phyloP scores from a whole-genome alignment of 768 basidiomycete species.

The Phaeolepiota aurea region DNA sequence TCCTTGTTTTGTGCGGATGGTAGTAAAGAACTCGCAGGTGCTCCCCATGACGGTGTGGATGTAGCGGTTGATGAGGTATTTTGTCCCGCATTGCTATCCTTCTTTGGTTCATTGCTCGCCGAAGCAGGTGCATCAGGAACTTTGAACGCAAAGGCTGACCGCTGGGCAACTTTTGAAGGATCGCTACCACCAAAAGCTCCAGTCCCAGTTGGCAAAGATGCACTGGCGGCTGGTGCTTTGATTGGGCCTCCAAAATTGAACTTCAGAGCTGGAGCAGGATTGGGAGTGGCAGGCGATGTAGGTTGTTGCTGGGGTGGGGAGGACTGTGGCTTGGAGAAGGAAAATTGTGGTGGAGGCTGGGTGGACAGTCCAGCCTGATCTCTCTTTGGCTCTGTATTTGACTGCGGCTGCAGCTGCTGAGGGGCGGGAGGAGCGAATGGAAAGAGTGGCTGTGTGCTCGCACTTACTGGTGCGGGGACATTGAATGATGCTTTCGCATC shows the following conservation, averaged over 20 bases:
- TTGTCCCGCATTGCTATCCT: too few species aligned
- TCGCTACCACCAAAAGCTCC: neutral
- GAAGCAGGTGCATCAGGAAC: neutral
- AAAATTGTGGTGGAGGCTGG: too few species aligned
- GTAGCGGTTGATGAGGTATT: neutral
- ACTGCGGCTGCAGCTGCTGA: neutral
- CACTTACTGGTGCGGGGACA: too few species aligned
- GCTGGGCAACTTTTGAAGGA: neutral
- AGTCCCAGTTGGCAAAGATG: neutral
- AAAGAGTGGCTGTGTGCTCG: neutral
- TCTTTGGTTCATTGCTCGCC: neutral
- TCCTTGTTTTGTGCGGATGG: neutral
- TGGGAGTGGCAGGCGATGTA: neutral
- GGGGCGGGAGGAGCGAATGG: neutral
- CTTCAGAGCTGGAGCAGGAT: neutral
- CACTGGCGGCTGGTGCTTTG: neutral
- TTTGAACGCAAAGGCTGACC: neutral
- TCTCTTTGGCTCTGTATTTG: neutral
- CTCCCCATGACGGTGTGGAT: neutral
- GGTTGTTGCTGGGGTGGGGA: neutral
- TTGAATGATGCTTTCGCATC: too few species aligned
- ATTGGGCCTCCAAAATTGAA: neutral
- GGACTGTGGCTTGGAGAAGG: too few species aligned
- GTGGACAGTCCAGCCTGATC: too few species aligned
- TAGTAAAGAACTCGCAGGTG: neutral